Base-by-base conservation (phyloP, 2,329 filamentous ascomycete species). In the Lasiodiplodia citricola region DNA sequence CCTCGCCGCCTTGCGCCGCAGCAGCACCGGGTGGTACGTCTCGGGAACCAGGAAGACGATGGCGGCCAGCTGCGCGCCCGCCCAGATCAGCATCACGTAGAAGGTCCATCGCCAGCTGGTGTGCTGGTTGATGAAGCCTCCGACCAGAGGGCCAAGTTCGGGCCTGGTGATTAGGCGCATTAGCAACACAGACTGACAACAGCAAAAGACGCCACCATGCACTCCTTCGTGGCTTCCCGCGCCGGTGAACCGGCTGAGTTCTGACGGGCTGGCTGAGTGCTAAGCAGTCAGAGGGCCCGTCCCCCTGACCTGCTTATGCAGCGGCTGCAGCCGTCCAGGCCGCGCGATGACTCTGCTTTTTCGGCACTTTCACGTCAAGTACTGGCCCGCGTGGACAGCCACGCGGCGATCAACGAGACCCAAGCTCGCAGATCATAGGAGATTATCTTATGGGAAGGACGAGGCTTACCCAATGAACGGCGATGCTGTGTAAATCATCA, bases 71-170 rank as follows among this genome's bases (percentile, higher is more conserved):
- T 93, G 80, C 8, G 84, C 54, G 35, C 85, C 87, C 1, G 89
- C 86, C 93, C 93, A 97, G 63, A 97, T 96, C 63, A 97, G 81
- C 69, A 97, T 83, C 4, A 94, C 86, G 76, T 94, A 97, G 79
- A 96, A 71, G n/a, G 68, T 78, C 78, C 77, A 80, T 75, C 75
- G 83, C 86, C 93, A 97, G 68, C 83, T 82, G 3, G 85, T 86
- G 73, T 90, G 88, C 73, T 91, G 88, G 77, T 95, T 95, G 78
- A 97, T 93, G 78, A 96, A 94, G 8, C 93, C 93, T 10, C 92
- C 93, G 21, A 92, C 77, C 65, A 89, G 75, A 10, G 87, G 87
- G 0, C 87, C 87, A 11, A 89, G 66, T 69, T 87, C 85, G 6
- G 87, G 87, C 1, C 87, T 80, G 66, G 51, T 81, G 67, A 83